A percentile compares a stretch with the other conserved stretches of the same genome.
These are phyloP conservation scores for Sporothrix protearum DNA, from an alignment of 2,329 filamentous ascomycete species.

Conservation along the genomic window DNA sequence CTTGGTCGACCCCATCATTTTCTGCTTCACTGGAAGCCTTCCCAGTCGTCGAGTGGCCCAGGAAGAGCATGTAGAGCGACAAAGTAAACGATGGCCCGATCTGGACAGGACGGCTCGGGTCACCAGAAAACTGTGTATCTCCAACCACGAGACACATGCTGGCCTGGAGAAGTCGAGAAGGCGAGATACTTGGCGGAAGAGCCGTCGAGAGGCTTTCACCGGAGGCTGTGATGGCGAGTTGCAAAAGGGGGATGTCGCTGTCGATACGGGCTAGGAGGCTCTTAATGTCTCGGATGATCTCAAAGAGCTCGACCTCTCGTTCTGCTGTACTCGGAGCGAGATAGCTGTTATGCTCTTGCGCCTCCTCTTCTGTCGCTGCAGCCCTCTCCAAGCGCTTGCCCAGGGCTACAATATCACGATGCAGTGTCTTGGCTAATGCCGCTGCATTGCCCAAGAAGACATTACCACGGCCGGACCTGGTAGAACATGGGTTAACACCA, in stretches of 20 bases:
- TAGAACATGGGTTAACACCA: no score
- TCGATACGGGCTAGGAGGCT: slow-evolving; percentile 75
- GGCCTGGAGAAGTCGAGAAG: slow-evolving; percentile 84
- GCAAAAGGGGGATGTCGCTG: slow-evolving; percentile 85
- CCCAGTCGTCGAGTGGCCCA: slow-evolving; percentile 56
- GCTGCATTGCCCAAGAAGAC: slow-evolving; percentile 75
- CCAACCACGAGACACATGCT: slow-evolving; percentile 86
- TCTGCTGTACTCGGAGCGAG: slow-evolving; percentile 41
- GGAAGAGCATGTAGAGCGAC: slow-evolving; percentile 93
- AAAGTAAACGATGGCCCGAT: slow-evolving; percentile 83
- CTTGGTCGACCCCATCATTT: not conserved
- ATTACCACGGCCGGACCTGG: slow-evolving; percentile 51
- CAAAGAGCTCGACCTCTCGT: slow-evolving; percentile 61
- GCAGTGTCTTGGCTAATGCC: slow-evolving; percentile 74
- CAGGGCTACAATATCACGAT: slow-evolving; percentile 76
- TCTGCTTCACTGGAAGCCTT: not conserved
- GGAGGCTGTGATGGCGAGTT: slow-evolving; percentile 89
- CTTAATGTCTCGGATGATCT: slow-evolving; percentile 72
- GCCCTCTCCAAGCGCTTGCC: slow-evolving; percentile 71
- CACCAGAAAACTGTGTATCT: slow-evolving; percentile 73
- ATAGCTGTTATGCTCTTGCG: slow-evolving; percentile 36
- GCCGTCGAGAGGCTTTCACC: slow-evolving; percentile 80
- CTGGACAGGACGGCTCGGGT: slow-evolving; percentile 64
- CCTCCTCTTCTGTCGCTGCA: slow-evolving; percentile 59
- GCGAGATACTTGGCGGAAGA: slow-evolving; percentile 78